phyloP scores from a whole-genome alignment of 495 filamentous ascomycete species.

The Neurospora africana region DNA sequence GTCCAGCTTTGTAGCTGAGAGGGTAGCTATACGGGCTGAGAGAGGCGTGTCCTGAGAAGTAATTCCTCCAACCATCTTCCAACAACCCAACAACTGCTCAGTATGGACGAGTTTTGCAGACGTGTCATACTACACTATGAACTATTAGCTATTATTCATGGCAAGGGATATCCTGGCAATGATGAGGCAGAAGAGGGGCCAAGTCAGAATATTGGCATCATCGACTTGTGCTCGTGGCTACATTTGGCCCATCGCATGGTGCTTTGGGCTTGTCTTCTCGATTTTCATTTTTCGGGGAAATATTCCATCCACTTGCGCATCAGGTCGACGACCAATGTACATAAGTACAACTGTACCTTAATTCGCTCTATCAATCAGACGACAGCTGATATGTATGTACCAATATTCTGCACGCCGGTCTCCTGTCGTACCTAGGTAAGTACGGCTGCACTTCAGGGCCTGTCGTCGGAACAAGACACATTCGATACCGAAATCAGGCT shows the following conservation, averaged over 20 bases:
- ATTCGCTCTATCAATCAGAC: background rate
- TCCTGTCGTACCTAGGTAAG: background rate
- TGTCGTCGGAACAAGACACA: background rate
- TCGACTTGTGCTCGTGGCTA: background rate
- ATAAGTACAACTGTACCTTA: background rate
- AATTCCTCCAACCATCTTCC: background rate
- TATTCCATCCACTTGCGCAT: background rate
- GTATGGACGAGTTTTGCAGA: background rate
- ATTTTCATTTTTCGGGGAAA: background rate
- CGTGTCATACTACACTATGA: background rate
- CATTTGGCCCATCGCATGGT: background rate
- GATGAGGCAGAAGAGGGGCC: background rate
- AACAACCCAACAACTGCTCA: background rate
- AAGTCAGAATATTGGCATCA: background rate
- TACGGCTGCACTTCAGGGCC: background rate
- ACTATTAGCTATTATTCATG: background rate
- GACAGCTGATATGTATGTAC: background rate
- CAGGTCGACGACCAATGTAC: background rate
- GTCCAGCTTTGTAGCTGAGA: background rate
- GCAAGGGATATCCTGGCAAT: background rate
- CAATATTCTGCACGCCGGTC: background rate
- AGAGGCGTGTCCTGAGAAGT: background rate
- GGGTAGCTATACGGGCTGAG: background rate
- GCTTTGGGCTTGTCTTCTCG: background rate
- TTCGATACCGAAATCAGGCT: background rate